Conservation (phyloP, 495 filamentous ascomycete genomes). For the Penicillium ochrochloron region DNA sequence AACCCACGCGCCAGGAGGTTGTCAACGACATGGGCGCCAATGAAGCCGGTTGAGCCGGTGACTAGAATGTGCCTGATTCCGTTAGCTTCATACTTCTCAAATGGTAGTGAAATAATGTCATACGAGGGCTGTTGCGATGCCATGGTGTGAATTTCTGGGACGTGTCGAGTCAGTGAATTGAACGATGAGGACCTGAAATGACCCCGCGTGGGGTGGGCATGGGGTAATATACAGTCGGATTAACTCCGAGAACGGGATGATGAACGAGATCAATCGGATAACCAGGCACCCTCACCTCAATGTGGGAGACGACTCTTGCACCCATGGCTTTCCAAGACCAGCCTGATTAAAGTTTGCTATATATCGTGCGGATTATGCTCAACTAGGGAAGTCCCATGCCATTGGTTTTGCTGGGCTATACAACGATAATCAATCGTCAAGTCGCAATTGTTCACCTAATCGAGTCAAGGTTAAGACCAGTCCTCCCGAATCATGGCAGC, state of each 20-base stretch:
- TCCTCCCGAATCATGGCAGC: conserved; percentile 50
- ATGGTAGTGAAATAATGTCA: not conserved
- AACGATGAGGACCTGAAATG: not conserved
- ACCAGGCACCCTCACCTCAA: not conserved
- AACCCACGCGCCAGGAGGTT: conserved; percentile 38
- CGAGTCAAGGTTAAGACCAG: conserved; percentile 17
- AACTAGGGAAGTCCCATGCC: not conserved
- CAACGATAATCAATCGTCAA: not conserved
- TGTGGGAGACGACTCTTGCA: not conserved
- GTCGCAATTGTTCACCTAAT: not conserved
- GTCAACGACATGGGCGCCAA: conserved; percentile 48
- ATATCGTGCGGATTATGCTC: not conserved
- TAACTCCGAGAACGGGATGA: conserved; percentile 5
- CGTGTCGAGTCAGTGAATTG: not conserved
- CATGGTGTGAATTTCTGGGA: conserved; percentile 1
- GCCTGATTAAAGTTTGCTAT: not conserved
- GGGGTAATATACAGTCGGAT: conserved; percentile 6
- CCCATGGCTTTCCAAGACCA: not conserved
- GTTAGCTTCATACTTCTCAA: not conserved
- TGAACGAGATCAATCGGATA: not conserved
- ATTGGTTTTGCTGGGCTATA: too few species aligned
- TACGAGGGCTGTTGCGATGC: conserved; percentile 13
- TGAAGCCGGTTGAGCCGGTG: conserved; percentile 48
- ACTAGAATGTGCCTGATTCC: conserved; percentile 38
- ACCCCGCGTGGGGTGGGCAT: conserved; percentile 7